phyloP scores from a whole-genome alignment of 352 stramenopile genomes.

The Pythium oligandrum region DNA sequence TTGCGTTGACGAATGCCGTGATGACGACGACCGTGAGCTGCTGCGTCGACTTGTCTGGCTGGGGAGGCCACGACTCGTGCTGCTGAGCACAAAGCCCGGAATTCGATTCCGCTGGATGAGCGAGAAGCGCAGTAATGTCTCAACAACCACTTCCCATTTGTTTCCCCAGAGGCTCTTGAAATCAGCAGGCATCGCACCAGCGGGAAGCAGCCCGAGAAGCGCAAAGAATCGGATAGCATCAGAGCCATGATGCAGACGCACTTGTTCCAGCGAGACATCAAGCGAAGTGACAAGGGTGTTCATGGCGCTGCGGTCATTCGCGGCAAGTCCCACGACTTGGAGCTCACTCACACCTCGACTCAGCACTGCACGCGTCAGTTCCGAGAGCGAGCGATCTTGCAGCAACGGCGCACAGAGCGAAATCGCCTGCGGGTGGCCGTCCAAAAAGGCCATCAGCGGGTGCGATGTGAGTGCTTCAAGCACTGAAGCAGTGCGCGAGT shows the following conservation, averaged over 20 bases:
- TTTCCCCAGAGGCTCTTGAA: conserved; percentile 71
- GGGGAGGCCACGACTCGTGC: conserved; percentile 34
- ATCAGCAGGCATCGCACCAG: conserved; percentile 67
- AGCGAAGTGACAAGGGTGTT: conserved; percentile 76
- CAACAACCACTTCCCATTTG: conserved; percentile 59
- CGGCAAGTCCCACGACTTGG: conserved; percentile 56
- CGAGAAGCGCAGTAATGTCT: conserved; percentile 69
- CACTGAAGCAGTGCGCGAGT: conserved; percentile 32
- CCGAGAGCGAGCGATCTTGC: conserved; percentile 65
- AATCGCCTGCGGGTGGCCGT: conserved; percentile 78
- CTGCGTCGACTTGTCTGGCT: conserved; percentile 26
- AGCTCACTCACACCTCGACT: conserved; percentile 64
- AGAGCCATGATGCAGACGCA: conserved; percentile 58
- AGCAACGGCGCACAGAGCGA: conserved; percentile 70
- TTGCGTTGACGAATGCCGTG: conserved; percentile 29
- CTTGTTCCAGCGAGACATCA: conserved; percentile 67
- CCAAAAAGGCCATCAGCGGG: conserved; percentile 75
- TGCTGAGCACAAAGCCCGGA: conserved; percentile 52
- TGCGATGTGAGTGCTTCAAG: conserved; percentile 58
- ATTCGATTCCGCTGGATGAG: conserved; percentile 74
- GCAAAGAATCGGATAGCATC: conserved; percentile 77
- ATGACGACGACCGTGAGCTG: conserved; percentile 16
- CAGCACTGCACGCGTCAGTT: conserved; percentile 68
- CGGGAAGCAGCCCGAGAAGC: conserved; percentile 59
- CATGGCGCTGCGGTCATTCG: conserved; percentile 62